Base-by-base conservation (phyloP, 169 alveolate species). In the Plasmodium relictum region DNA sequence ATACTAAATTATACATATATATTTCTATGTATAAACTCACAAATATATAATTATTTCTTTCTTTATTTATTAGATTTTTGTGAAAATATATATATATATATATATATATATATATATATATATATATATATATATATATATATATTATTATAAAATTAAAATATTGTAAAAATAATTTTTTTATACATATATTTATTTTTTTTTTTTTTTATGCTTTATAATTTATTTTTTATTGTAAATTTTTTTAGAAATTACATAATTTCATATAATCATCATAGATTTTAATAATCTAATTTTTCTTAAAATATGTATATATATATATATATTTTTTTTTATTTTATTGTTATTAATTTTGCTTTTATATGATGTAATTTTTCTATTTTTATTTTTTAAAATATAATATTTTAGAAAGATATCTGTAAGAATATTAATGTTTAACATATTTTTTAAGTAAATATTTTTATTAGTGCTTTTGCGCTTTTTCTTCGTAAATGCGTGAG, bases 281-380 rank as follows among this genome's bases (percentile, higher is more conserved):
- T 73, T 58, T 63, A 37, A 37, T 8, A 45, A 73, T 26, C 73
- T 52, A 50, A 50, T 58, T 20, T 58, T 65, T 52, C 52, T 70
- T 65, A 16, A 72, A n/a, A 42, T 63, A 62, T 76, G 20, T 74
- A 44, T 74, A 41, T 78, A 39, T 74, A 56, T 54, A 62, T 14
- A 22, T 41, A 24, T 54, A 22, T 54, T 12, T 24, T 48, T 20
- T n/a, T 66, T 31, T 65, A 74, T 74, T 74, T 74, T 74, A 59
- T 74, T 74, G 86, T 74, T 74, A 59, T 74, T 74, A 61, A 61
- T 74, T 74, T 74, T 74, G 73, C 88, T 41, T 74, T 59, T 59
- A 58, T 59, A 59, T 74, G 58, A 59, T 74, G 88, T 61, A 74
- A 59, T 31, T 59, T 74, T 63, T 22, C 39, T 74, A 74, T 74